A percentile compares a stretch with the other conserved stretches of the same genome.
phyloP scores from a whole-genome alignment of 129 eudicot species.

The Arctium lappa region DNA sequence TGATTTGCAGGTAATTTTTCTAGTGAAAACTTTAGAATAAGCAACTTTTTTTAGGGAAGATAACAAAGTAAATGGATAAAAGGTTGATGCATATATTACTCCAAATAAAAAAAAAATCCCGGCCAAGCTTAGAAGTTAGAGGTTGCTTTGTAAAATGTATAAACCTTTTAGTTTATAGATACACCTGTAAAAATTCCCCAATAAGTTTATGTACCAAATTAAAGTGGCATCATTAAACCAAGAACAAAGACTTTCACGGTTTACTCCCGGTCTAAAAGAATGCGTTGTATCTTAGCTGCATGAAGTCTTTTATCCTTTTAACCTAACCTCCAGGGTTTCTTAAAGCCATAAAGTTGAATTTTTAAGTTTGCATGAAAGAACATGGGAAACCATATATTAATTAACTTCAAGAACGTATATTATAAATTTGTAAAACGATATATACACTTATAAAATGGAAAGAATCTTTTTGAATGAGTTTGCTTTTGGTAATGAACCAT shows the following conservation, averaged over 20 bases:
- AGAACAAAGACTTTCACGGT: background rate
- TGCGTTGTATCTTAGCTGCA: background rate
- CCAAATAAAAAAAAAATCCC: background rate
- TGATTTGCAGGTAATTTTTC: background rate
- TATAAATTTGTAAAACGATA: background rate
- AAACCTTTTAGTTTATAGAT: background rate
- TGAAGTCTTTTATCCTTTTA: background rate
- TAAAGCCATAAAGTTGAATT: background rate
- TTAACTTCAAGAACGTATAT: background rate
- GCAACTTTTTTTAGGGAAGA: background rate
- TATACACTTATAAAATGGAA: background rate
- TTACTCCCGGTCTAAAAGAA: background rate
- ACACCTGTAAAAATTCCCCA: background rate
- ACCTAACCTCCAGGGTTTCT: background rate
- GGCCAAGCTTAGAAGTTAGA: background rate
- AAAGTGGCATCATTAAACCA: background rate
- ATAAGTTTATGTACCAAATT: background rate
- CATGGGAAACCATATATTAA: background rate
- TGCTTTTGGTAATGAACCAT: background rate
- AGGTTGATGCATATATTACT: background rate
- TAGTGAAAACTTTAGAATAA: background rate
- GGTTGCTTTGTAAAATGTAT: background rate
- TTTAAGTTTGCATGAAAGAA: background rate
- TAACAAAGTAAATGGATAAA: background rate
- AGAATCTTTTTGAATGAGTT: background rate